These are phyloP conservation scores for Myxozyma neotropica DNA, from an alignment of 805 yeast species.

Conservation along the genomic window DNA sequence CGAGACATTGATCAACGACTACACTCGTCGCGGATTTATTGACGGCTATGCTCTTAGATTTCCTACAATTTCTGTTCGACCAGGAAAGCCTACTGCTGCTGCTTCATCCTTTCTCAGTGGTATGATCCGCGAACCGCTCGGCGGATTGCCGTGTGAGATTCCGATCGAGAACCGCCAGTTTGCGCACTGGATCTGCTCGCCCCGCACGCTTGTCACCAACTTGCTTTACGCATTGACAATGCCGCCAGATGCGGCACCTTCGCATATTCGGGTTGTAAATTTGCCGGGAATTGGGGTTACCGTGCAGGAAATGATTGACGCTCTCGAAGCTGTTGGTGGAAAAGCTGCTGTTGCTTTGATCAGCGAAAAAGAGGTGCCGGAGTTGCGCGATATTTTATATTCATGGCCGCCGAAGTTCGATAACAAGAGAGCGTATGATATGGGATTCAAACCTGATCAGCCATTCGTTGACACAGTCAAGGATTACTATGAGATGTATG, in stretches of 20 bases:
- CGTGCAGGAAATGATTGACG: slow-evolving; percentile 37
- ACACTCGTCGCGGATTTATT: slow-evolving; percentile 36
- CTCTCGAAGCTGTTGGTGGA: slow-evolving; percentile 35
- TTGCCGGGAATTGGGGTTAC: slow-evolving; percentile 37
- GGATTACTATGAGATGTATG: slow-evolving; percentile 22
- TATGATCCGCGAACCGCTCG: slow-evolving; percentile 37
- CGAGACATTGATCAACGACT: slow-evolving; percentile 36
- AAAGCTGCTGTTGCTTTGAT: slow-evolving; percentile 27
- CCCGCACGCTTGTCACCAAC: slow-evolving; percentile 34
- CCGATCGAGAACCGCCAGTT: slow-evolving; percentile 34
- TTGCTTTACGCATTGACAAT: slow-evolving; percentile 31
- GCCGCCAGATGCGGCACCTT: slow-evolving; percentile 17
- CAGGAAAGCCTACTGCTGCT: slow-evolving; percentile 38
- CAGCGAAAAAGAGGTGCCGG: slow-evolving; percentile 31
- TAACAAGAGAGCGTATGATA: slow-evolving; percentile 22
- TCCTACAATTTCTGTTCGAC: slow-evolving; percentile 35
- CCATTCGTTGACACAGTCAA: slow-evolving; percentile 24
- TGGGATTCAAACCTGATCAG: slow-evolving; percentile 29
- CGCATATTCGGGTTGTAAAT: slow-evolving; percentile 34
- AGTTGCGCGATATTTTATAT: slow-evolving; percentile 30
- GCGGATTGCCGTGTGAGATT: slow-evolving; percentile 32
- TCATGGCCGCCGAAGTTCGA: slow-evolving; percentile 37
- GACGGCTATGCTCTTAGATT: slow-evolving; percentile 35
- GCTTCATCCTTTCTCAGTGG: slow-evolving; percentile 38
- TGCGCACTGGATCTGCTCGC: slow-evolving; percentile 36